Conservation (phyloP, 306 rosid genomes). For the Prunus mongolica region DNA sequence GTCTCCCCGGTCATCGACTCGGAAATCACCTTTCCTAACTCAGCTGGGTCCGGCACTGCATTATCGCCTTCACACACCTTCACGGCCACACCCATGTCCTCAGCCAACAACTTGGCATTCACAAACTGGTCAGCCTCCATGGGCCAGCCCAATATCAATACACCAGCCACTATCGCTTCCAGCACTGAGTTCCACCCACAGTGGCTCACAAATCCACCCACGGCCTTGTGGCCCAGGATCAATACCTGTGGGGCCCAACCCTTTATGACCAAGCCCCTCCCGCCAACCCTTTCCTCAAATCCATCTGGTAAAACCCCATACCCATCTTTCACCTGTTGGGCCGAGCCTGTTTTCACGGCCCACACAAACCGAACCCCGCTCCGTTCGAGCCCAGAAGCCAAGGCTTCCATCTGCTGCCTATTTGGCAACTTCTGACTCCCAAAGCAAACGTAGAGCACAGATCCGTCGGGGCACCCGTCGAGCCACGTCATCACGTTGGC, state of each 20-base stretch:
- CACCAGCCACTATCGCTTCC: slow-evolving; percentile 49
- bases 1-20: slow-evolving; percentile 25
- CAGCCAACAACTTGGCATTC: slow-evolving; percentile 52
- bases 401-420: slow-evolving; percentile 47
- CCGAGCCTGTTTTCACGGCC: slow-evolving; percentile 42
- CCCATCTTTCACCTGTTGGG: slow-evolving; percentile 23
- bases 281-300: slow-evolving; percentile 45
- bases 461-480: slow-evolving; percentile 43
- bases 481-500: slow-evolving; percentile 40
- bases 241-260: slow-evolving; percentile 52
- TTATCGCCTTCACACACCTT: slow-evolving; percentile 45
- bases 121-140: slow-evolving; percentile 79
- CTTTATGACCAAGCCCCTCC: slow-evolving; percentile 39
- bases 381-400: slow-evolving; percentile 61
- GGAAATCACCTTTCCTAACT: slow-evolving; percentile 29
- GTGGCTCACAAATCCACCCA: slow-evolving; percentile 60
- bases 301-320: slow-evolving; percentile 35
- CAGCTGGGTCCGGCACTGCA: slow-evolving; percentile 44
- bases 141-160: slow-evolving; percentile 62
- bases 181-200: slow-evolving; percentile 70
- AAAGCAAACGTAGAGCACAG: slow-evolving; percentile 65
- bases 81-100: slow-evolving; percentile 43
- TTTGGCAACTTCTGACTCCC: slow-evolving; percentile 63
- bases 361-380: slow-evolving; percentile 49
- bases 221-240: slow-evolving; percentile 41